Conservation (phyloP, 2,329 filamentous ascomycete genomes). For the Phaeophleospora eucalypticola region DNA sequence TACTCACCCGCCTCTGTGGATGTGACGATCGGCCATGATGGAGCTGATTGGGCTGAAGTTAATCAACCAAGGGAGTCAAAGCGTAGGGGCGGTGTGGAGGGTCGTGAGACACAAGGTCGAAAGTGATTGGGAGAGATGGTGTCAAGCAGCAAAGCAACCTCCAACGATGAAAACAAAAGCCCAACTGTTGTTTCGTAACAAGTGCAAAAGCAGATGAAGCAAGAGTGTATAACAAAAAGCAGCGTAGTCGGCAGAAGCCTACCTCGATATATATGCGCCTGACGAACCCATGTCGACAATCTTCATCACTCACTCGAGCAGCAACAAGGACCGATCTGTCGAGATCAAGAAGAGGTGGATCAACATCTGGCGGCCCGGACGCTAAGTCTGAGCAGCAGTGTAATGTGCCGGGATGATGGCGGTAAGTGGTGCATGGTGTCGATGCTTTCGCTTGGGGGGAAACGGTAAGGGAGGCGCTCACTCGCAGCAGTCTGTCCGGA, state of each 20-base stretch:
- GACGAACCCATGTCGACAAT: constrained; percentile 13
- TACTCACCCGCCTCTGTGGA: background rate
- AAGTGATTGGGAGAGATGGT: constrained; percentile 1
- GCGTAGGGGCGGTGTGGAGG: background rate
- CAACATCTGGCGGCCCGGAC: constrained; percentile 18
- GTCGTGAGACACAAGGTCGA: constrained; percentile 5
- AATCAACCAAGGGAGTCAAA: background rate
- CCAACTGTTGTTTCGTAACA: constrained; percentile 12
- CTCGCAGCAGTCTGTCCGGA: constrained; percentile 10
- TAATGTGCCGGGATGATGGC: constrained; percentile 15
- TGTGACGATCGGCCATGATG: background rate
- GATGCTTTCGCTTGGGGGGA: constrained; percentile 9
- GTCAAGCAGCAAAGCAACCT: too few species aligned
- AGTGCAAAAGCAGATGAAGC: constrained; percentile 12
- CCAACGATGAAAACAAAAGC: constrained; percentile 6
- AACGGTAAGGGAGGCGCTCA: constrained; percentile 18
- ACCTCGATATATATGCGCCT: constrained; percentile 14
- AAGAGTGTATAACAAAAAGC: constrained; percentile 11
- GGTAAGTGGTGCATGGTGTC: constrained; percentile 12
- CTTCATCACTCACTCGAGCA: constrained; percentile 1
- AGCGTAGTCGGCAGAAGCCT: constrained; percentile 6
- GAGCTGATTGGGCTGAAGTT: background rate
- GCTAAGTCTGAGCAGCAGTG: constrained; percentile 20
- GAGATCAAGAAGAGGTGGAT: constrained; percentile 17
- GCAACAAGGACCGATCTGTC: constrained; percentile 5